These are phyloP conservation scores for Saccharomycopsis oosterbeekiorum DNA, from an alignment of 805 yeast species.

Conservation along the genomic window DNA sequence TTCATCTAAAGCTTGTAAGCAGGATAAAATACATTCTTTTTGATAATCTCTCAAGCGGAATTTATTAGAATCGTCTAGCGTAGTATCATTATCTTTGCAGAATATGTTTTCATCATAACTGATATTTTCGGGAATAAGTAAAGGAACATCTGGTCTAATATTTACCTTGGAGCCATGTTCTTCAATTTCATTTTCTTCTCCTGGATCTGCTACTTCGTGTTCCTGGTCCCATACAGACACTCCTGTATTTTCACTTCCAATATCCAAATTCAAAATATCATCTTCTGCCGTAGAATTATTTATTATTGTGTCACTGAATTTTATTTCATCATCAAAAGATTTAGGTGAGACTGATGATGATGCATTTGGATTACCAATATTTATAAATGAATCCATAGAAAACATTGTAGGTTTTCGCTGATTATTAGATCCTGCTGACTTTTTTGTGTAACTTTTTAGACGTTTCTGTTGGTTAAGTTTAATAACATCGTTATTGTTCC, in stretches of 20 bases:
- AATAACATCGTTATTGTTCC: neutral
- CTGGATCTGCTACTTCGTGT: neutral
- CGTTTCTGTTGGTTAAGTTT: neutral
- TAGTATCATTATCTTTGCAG: neutral
- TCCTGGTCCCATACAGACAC: neutral
- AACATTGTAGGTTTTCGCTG: neutral
- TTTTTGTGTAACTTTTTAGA: neutral
- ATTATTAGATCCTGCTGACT: neutral
- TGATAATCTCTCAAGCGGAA: constrained; percentile 44
- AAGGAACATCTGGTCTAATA: neutral
- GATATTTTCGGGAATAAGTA: neutral
- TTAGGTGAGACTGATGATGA: neutral
- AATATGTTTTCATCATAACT: neutral
- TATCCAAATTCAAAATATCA: neutral
- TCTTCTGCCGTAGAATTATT: neutral
- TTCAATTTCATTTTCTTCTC: neutral
- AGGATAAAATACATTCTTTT: constrained; percentile 50
- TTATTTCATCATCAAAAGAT: neutral
- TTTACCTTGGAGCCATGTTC: neutral
- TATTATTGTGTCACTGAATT: neutral
- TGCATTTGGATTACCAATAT: neutral
- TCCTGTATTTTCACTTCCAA: neutral
- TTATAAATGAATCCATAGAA: neutral
- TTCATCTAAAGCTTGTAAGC: constrained; percentile 36
- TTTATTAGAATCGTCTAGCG: neutral